phyloP scores from a whole-genome alignment of 73 alveolate genomes.

The Uronychia setigera region DNA sequence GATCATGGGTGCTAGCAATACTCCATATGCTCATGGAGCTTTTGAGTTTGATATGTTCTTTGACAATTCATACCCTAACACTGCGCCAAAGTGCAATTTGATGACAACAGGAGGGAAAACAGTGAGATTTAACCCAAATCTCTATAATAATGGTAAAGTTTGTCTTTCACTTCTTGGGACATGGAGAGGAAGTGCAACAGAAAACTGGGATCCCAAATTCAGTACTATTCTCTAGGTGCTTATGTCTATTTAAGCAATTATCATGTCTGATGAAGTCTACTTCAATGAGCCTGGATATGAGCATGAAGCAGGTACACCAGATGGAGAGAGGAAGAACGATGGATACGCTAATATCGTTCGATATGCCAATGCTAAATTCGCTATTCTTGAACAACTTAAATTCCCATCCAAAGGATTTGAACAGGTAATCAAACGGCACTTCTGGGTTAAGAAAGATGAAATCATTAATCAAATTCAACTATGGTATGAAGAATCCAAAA shows the following conservation, averaged over 20 bases:
- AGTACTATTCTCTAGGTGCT: conserved; percentile 92
- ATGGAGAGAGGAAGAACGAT: conserved; percentile 91
- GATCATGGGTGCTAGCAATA: conserved; percentile 94
- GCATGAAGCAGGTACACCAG: conserved; percentile 93
- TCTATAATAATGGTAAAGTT: conserved; percentile 95
- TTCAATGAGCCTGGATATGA: conserved; percentile 98
- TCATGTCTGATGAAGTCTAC: conserved; percentile 96
- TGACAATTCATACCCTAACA: conserved; percentile 90
- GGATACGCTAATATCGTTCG: conserved; percentile 95
- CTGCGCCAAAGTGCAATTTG: conserved; percentile 91
- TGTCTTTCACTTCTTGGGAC: conserved; percentile 95
- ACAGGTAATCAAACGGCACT: conserved; percentile 71
- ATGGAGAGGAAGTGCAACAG: conserved; percentile 96
- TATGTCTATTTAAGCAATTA: conserved; percentile 91
- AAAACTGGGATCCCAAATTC: conserved; percentile 97
- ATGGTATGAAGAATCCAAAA: conserved; percentile 79
- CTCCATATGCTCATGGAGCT: conserved; percentile 98
- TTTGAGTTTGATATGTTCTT: conserved; percentile 91
- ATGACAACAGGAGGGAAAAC: conserved; percentile 96
- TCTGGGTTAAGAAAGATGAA: conserved; percentile 80
- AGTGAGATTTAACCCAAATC: conserved; percentile 96
- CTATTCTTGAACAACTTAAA: conserved; percentile 93
- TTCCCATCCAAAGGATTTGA: conserved; percentile 94
- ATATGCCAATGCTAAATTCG: conserved; percentile 90
- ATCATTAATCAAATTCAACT: conserved; percentile 70